Evolutionary conservation across 805 yeast species (phyloP), one percentile per base, ranked within the genome.

Genomic region (Jamesozyma rosinii): DNA sequence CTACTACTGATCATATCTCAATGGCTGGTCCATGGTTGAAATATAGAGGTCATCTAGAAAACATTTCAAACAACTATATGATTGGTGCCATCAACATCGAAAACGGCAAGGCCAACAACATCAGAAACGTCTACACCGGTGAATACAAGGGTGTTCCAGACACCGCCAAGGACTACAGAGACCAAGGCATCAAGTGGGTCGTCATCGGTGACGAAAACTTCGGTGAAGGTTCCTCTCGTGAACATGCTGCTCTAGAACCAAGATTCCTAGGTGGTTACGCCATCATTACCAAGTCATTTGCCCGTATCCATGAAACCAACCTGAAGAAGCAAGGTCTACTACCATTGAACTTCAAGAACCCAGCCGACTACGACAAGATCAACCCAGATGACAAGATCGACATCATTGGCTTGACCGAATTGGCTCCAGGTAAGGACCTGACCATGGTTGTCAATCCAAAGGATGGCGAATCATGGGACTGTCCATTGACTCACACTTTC

Each of bases 11-110:
- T 75, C 98, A 90, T 75, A 90, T 90, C 63, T 90, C 97, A 63
- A 89, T 87, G 95, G 98, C 98, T 65, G 98, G 98, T 74, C 97
- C 97, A 66, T 90, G 98, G 98, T 84, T 90, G 79, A 90, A 90
- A 76, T 90, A 90, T 90, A 86, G 97, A 78, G 98, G 98, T 72
- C 98, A 90, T 76, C 78, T 90, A 75, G 90, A 88, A 76, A 90
- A 90, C 82, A 92, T 90, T 66, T 88, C 97, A 56, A 88, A 90
- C 80, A 90, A 92, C 79, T 90, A 92, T 75, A 89, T 90, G 95
- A 90, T 90, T 76, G 98, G 98, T 76, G 97, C 97, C 56, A 89
- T 81, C 68, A 90, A 90, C 73, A 89, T 89, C 65, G 97, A 83
- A 74, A 90, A 90, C 72, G 84, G 81, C 55, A 86, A 90, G 77